A percentile compares a stretch with the other conserved stretches of the same genome.
Conservation (phyloP, 495 filamentous ascomycete genomes). For the Podospora tetraspora region DNA sequence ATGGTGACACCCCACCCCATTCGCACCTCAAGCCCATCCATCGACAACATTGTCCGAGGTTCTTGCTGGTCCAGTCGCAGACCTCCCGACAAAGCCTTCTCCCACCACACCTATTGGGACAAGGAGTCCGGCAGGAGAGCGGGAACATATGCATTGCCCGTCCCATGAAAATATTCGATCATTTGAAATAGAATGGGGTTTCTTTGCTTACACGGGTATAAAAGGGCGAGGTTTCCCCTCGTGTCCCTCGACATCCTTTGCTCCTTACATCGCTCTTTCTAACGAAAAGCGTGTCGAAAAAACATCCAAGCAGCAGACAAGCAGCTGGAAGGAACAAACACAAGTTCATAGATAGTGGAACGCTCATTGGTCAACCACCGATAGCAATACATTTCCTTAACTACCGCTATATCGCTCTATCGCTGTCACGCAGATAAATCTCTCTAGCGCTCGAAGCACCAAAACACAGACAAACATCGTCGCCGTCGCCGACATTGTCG, state of each 20-base stretch:
- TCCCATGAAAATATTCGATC: too few species aligned
- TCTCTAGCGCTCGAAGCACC: background rate
- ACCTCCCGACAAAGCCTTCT: too few species aligned
- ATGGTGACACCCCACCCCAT: background rate
- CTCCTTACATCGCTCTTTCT: background rate
- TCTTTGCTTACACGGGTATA: background rate
- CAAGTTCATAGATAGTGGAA: background rate
- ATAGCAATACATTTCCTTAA: background rate
- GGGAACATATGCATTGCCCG: too few species aligned
- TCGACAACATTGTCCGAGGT: too few species aligned
- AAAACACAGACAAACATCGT: background rate
- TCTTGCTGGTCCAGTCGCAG: too few species aligned
- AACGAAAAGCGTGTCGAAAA: background rate
- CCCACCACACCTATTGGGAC: too few species aligned
- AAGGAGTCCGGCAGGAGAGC: too few species aligned
- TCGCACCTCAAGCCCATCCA: background rate
- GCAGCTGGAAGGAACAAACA: background rate
- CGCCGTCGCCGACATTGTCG: background rate
- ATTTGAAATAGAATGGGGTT: background rate
- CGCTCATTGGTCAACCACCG: background rate
- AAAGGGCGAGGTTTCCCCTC: background rate
- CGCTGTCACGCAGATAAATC: background rate
- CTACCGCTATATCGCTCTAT: too few species aligned
- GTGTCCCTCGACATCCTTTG: background rate
- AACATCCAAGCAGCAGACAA: background rate